Percentiles rank a stretch among this genome's conserved stretches.
These are phyloP conservation scores for Anisodus acutangulus DNA, from an alignment of 257 asterid species.

Conservation along the genomic window DNA sequence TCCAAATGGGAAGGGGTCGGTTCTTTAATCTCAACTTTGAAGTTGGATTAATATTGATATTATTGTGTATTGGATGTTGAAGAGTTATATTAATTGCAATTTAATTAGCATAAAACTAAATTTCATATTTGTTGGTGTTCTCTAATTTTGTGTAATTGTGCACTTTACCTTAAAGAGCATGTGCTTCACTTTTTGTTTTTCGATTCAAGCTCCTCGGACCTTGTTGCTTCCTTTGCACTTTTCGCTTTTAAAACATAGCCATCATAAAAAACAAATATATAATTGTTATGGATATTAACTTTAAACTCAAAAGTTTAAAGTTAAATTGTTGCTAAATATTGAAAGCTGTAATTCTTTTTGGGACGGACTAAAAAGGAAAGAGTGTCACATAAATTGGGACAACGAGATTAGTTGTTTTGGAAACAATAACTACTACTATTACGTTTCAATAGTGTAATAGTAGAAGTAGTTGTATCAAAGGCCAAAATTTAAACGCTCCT, in stretches of 20 bases:
- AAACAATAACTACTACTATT: neutral
- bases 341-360: no score
- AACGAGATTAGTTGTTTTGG: neutral
- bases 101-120: neutral
- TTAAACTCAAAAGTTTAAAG: no score
- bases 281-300: no score
- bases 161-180: neutral
- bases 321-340: no score
- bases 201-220: neutral
- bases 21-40: neutral
- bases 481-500: no score
- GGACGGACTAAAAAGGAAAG: no score
- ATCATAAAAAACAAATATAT: neutral
- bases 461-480: slow-evolving; percentile 6
- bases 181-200: neutral
- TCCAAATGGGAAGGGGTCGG: neutral
- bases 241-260: neutral
- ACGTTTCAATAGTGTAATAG: neutral
- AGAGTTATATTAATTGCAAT: neutral
- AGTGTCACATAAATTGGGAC: no score
- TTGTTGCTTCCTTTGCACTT: neutral
- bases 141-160: neutral
- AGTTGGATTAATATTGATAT: neutral
- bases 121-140: neutral
- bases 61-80: neutral